These are phyloP conservation scores for Orobanche coerulescens DNA, from an alignment of 257 asterid species.

Conservation along the genomic window DNA sequence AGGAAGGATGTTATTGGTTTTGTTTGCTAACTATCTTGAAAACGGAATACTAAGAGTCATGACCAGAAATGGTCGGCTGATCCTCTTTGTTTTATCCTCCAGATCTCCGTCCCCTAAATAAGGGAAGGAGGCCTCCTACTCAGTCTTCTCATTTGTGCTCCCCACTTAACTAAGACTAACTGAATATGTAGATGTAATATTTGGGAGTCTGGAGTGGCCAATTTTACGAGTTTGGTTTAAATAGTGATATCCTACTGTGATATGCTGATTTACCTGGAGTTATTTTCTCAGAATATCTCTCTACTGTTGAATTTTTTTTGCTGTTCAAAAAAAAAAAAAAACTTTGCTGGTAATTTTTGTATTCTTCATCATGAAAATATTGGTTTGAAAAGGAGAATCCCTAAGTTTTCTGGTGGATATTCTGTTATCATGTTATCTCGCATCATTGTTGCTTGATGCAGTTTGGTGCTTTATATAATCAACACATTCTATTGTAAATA, in stretches of 20 bases:
- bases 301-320: neutral
- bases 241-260: neutral
- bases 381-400: neutral
- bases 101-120: neutral
- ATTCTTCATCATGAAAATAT: neutral
- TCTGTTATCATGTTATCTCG: neutral
- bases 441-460: slow-evolving; percentile 7
- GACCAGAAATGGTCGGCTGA: neutral
- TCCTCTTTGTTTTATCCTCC: neutral
- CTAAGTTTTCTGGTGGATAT: no score
- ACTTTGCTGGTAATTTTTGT: neutral
- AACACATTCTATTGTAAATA: neutral
- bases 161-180: neutral
- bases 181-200: neutral
- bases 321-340: neutral
- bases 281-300: neutral
- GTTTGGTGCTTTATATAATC: slow-evolving; percentile 1
- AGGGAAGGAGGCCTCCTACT: neutral
- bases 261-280: neutral
- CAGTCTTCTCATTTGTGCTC: neutral
- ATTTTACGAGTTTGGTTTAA: neutral
- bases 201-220: slow-evolving; percentile 3
- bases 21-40: neutral
- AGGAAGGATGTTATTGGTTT: neutral
- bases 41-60: neutral